These are phyloP conservation scores for Glaciozyma antarctica DNA, from an alignment of 768 basidiomycete genomes.

Conservation along the genomic window DNA sequence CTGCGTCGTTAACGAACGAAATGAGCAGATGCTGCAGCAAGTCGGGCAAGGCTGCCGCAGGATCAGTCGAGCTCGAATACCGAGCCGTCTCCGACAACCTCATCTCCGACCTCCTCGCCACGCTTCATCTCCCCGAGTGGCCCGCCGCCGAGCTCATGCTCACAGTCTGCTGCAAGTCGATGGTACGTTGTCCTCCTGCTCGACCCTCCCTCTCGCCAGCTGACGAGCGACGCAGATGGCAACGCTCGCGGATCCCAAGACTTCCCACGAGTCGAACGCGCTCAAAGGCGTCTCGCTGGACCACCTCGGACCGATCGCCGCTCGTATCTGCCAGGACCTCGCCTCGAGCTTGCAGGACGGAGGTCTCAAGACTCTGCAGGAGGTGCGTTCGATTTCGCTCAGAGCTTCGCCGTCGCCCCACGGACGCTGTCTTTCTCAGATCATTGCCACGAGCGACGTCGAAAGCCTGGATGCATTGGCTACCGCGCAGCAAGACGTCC, in stretches of 20 bases:
- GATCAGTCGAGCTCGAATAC: constrained; percentile 88
- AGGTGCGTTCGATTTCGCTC: constrained; percentile 47
- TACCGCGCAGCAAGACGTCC: constrained; percentile 56
- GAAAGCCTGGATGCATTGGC: constrained; percentile 54
- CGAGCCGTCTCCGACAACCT: constrained; percentile 84
- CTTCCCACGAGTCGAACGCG: constrained; percentile 63
- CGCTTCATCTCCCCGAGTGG: constrained; percentile 95
- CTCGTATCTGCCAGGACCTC: constrained; percentile 58
- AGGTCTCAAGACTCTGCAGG: constrained; percentile 51
- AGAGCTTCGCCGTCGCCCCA: too few relatives aligned
- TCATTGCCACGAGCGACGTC: constrained; percentile 48
- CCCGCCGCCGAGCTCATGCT: constrained; percentile 79
- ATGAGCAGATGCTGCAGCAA: constrained; percentile 40
- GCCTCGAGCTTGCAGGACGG: constrained; percentile 33
- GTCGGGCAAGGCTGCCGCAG: constrained; percentile 80
- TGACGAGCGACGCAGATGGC: constrained; percentile 50
- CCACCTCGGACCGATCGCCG: constrained; percentile 85
- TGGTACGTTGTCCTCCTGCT: constrained; percentile 49
- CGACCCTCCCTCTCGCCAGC: background rate
- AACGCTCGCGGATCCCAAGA: constrained; percentile 72
- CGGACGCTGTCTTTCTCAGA: constrained; percentile 39
- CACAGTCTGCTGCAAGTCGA: constrained; percentile 67
- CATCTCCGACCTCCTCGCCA: constrained; percentile 73
- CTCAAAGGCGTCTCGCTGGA: constrained; percentile 84
- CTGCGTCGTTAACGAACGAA: too few relatives aligned